A percentile compares a stretch with the other conserved stretches of the same genome.
Evolutionary conservation across 805 yeast genomes (phyloP).

Genomic region (Saccharomycopsis vini): DNA sequence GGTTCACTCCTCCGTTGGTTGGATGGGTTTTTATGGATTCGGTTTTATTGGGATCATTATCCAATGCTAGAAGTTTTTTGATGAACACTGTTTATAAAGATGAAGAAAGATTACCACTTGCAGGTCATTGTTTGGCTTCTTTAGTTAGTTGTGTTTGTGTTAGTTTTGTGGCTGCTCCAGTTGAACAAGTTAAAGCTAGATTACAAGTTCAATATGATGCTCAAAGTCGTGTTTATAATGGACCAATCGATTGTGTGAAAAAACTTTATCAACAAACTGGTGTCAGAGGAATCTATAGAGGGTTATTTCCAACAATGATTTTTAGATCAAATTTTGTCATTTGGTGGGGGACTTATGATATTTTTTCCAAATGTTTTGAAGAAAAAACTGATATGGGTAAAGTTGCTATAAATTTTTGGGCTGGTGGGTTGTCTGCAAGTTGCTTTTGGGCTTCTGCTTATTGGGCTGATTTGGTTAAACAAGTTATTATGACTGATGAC

Average conservation of each 20-base stretch:
- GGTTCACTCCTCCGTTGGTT: slow-evolving; percentile 85
- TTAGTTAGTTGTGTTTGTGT: slow-evolving; percentile 79
- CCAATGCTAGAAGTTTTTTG: slow-evolving; percentile 60
- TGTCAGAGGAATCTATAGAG: slow-evolving; percentile 66
- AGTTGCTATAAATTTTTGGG: slow-evolving; percentile 78
- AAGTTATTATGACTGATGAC: slow-evolving; percentile 72
- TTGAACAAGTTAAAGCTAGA: slow-evolving; percentile 82
- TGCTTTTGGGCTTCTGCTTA: slow-evolving; percentile 87
- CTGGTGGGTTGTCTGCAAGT: slow-evolving; percentile 82
- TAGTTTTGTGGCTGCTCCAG: slow-evolving; percentile 91
- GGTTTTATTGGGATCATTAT: slow-evolving; percentile 80
- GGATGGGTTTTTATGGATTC: slow-evolving; percentile 96
- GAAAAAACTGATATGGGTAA: slow-evolving; percentile 55
- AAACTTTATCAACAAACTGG: slow-evolving; percentile 56
- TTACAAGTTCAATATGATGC: slow-evolving; percentile 87
- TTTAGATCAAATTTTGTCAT: slow-evolving; percentile 80
- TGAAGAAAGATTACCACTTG: slow-evolving; percentile 55
- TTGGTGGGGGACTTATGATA: slow-evolving; percentile 92
- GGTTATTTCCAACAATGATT: slow-evolving; percentile 76
- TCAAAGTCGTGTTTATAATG: slow-evolving; percentile 52
- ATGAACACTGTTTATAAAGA: slow-evolving; percentile 54
- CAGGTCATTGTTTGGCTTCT: slow-evolving; percentile 77
- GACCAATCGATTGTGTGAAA: slow-evolving; percentile 69
- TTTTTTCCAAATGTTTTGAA: slow-evolving; percentile 62
- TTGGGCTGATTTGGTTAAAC: slow-evolving; percentile 84